Evolutionary conservation across 2,329 filamentous ascomycete species (phyloP).

Genomic region (Lanzia echinophila): DNA sequence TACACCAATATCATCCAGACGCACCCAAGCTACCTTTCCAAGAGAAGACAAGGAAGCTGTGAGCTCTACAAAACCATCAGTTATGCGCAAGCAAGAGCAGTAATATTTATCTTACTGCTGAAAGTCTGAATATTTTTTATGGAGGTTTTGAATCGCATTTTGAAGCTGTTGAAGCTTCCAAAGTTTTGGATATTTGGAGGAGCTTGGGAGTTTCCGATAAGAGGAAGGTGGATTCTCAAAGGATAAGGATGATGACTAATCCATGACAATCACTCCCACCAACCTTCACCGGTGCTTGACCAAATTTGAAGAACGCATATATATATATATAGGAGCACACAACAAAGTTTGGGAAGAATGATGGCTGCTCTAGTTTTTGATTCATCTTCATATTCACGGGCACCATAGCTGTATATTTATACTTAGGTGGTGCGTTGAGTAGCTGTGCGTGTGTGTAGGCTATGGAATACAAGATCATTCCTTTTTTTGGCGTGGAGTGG

Average conservation of each 20-base stretch:
- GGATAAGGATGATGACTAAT: constrained; percentile 4
- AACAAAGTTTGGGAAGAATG: no score
- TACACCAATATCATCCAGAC: constrained; percentile 77
- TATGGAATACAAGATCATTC: no score
- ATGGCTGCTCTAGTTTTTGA: no score
- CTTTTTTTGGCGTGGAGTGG: no score
- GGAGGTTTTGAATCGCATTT: constrained; percentile 61
- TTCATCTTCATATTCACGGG: no score
- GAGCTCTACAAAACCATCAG: constrained; percentile 43
- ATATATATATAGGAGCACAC: no score
- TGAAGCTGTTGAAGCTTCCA: constrained; percentile 19
- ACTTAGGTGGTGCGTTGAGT: no score
- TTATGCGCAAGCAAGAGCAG: not conserved
- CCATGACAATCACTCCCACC: no score
- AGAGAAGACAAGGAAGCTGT: constrained; percentile 57
- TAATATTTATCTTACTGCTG: constrained; percentile 42
- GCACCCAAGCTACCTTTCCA: constrained; percentile 38
- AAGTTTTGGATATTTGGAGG: not conserved
- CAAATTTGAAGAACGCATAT: no score
- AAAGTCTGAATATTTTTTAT: constrained; percentile 61
- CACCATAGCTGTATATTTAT: no score
- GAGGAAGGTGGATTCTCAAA: not conserved
- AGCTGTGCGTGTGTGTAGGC: no score
- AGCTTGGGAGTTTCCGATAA: not conserved
- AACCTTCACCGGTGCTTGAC: no score